phyloP scores from a whole-genome alignment of 208 protist genomes.

The Strigomonas culicis region DNA sequence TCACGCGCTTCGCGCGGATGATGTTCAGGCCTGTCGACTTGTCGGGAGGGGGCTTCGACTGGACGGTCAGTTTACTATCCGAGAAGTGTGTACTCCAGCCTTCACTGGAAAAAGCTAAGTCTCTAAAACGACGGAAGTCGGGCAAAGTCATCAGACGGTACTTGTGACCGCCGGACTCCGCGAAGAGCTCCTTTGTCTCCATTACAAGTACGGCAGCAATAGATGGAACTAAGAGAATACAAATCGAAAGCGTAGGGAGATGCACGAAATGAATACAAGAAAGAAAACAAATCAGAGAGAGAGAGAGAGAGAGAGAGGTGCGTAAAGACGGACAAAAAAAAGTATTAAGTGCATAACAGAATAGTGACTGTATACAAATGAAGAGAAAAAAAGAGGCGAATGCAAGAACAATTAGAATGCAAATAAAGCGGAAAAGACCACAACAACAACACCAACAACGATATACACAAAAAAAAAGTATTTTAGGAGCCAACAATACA shows the following conservation, averaged over 20 bases:
- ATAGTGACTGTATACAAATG: neutral
- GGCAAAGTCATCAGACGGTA: conserved; percentile 68
- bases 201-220: neutral
- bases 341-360: too few species aligned
- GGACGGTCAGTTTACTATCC: conserved; percentile 35
- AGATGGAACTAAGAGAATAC: neutral
- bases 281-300: neutral
- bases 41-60: conserved; percentile 55
- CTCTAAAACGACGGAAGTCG: conserved; percentile 60
- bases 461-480: neutral
- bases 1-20: conserved; percentile 61
- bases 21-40: conserved; percentile 63
- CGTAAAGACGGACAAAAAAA: neutral
- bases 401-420: conserved; percentile 12
- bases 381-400: conserved; percentile 12
- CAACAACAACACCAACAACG: neutral
- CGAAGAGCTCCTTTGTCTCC: conserved; percentile 21
- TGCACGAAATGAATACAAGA: neutral
- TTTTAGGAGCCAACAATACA: neutral
- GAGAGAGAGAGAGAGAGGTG: neutral
- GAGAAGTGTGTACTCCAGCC: conserved; percentile 55
- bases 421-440: conserved; percentile 11
- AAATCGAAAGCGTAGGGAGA: conserved; percentile 12
- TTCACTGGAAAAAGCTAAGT: conserved; percentile 39
- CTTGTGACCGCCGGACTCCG: conserved; percentile 36